These are phyloP conservation scores for Stylonectria norvegica DNA, from an alignment of 2,329 filamentous ascomycete species.

Conservation along the genomic window DNA sequence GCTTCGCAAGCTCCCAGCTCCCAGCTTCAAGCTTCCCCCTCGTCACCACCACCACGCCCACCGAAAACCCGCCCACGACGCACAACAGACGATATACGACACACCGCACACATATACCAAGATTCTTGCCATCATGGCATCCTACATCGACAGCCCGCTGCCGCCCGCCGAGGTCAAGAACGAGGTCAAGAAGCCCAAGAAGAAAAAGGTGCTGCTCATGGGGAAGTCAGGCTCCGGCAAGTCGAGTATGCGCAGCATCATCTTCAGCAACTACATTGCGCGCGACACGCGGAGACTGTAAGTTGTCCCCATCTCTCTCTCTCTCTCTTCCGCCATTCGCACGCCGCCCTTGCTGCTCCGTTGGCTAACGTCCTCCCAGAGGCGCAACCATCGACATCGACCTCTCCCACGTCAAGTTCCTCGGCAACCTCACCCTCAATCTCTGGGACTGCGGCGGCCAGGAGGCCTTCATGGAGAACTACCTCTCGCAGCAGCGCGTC, in stretches of 20 bases:
- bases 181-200: constrained; percentile 67
- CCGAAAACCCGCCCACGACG: neutral
- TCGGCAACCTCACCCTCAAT: constrained; percentile 95
- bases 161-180: constrained; percentile 37
- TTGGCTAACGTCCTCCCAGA: too few species aligned
- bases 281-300: constrained; percentile 85
- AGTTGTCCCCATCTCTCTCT: constrained; percentile 25
- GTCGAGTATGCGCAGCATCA: constrained; percentile 97
- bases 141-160: constrained; percentile 32
- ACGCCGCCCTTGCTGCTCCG: neutral
- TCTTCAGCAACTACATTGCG: constrained; percentile 98
- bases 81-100: neutral
- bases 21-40: constrained; percentile 13
- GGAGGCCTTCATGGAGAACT: constrained; percentile 98
- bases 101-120: neutral
- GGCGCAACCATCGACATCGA: constrained; percentile 98
- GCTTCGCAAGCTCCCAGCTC: constrained; percentile 9
- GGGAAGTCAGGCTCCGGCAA: constrained; percentile 97
- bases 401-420: constrained; percentile 97
- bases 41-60: constrained; percentile 3
- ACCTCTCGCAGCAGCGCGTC: constrained; percentile 88
- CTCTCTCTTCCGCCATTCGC: neutral
- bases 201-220: constrained; percentile 86
- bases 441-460: constrained; percentile 99
- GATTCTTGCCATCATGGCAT: constrained; percentile 28